Evolutionary conservation across 345 rosid genomes (phyloP), one percentile per base, ranked within the genome.

Genomic region (Bruguiera parviflora): DNA sequence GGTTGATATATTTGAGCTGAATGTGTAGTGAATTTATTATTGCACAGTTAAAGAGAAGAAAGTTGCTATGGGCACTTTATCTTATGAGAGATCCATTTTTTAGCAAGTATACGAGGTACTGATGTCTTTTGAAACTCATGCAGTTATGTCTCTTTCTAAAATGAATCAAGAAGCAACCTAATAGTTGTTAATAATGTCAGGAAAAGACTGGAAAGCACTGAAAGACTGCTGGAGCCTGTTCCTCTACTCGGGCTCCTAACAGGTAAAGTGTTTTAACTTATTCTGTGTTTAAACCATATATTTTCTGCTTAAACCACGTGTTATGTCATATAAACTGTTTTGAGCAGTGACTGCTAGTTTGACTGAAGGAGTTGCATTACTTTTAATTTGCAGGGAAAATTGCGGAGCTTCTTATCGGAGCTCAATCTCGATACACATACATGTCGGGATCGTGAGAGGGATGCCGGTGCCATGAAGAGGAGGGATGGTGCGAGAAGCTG

Each of bases 41-140:
- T 71, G 61, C 58, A 73, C 79, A 92, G 98, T 71, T 90, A 24
- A 89, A 76, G 80, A 82, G 99, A 78, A 80, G 99, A 77, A 92
- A 90, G 82, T 74, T 92, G 71, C 68, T 89, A 63, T 92, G 97
- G 97, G 98, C 97, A 57, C 82, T 96, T 63, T 92, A 92, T 76
- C 81, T 90, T 33, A 87, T 96, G 98, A 86, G 97, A 79, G 99
- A 96, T 80, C 98, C 97, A 69, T 96, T 89, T 80, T 96, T 96
- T 73, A 81, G 79, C 88, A 90, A 85, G 71, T 89, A 90, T 72
- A 92, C 94, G 55, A 90, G 89, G 99, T 88, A 69, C 8, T 53
- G 33, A 62, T 49, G 39, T 33, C 32, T 65, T 58, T 57, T 10
- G 28, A 15, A 6, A 66, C 16, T 32, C 53, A 25, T 49, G 58